Percentiles rank a stretch among this genome's conserved stretches.
Evolutionary conservation across 2,329 filamentous ascomycete species (phyloP).

Genomic region (Ascochyta clinopodiicola): DNA sequence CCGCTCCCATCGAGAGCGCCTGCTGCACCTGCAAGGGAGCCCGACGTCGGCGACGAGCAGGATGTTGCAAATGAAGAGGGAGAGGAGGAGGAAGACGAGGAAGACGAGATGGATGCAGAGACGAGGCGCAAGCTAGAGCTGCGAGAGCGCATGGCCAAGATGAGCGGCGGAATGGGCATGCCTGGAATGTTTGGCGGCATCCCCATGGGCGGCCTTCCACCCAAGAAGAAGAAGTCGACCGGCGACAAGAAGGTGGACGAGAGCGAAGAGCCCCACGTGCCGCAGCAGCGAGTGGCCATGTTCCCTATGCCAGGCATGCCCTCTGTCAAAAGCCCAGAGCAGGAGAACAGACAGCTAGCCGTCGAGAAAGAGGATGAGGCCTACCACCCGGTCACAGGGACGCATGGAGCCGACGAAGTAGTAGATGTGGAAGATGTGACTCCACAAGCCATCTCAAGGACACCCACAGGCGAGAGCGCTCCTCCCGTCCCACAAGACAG

Average conservation of each 20-base stretch:
- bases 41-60: conserved; percentile 58
- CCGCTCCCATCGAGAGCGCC: conserved; percentile 35
- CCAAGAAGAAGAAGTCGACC: conserved; percentile 58
- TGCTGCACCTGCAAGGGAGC: conserved; percentile 51
- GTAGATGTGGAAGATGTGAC: conserved; percentile 61
- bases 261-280: conserved; percentile 33
- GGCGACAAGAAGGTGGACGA: conserved; percentile 49
- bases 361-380: conserved; percentile 62
- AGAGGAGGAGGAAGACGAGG: conserved; percentile 70
- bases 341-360: conserved; percentile 50
- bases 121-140: conserved; percentile 84
- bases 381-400: conserved; percentile 50
- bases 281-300: conserved; percentile 58
- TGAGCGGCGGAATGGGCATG: conserved; percentile 98
- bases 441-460: conserved; percentile 50
- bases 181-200: conserved; percentile 85
- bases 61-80: conserved; percentile 59
- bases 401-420: conserved; percentile 54
- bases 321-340: conserved; percentile 57
- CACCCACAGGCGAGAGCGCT: conserved; percentile 47
- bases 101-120: conserved; percentile 88
- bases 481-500: conserved; percentile 58
- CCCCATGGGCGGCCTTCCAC: conserved; percentile 60
- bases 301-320: conserved; percentile 76
- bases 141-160: conserved; percentile 94